Evolutionary conservation across 1,284 basidiomycete genomes (phyloP), one percentile per base, ranked within the genome.

Genomic region (Fomitiporia mediterranea): DNA sequence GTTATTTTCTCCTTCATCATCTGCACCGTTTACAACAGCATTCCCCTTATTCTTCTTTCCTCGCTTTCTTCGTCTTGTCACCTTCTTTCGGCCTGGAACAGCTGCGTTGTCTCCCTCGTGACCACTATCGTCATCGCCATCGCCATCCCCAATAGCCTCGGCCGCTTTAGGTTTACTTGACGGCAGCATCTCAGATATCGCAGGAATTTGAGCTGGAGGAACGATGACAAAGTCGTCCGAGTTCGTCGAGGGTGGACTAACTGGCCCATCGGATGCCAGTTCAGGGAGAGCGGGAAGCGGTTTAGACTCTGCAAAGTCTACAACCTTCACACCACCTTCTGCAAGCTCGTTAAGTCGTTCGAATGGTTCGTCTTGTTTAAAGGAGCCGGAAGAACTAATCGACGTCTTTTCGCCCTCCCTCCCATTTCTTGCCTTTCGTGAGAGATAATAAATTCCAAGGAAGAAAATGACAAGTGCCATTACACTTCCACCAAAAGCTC

Each of bases 71-170:
- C 78, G 66, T 46, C 73, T 69, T 65, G 64, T 50, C 53, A 59
- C 56, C 58, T 73, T 76, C 43, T 70, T 73, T 62, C 76, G 81
- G 17, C 72, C 77, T 0, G 78, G 75, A 0, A 74, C 72, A 7
- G 72, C 73, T 7, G 72, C 72, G 17, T 63, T 68, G 30, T 77
- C 82, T 32, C 73, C 81, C 56, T 86, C 84, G 53, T 74, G 79
- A 49, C 83, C 85, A 52, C 78, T 82, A 2, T 84, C 83, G 7
- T 84, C 83, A 0, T 63, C 74, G 4, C 74, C 76, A 5, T 73
- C 71, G 19, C 66, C 44, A 13, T 46, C 44, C 13, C 30, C 44
- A 15, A 30, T 28, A 13, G 44, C 4, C 17, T 46, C 44, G 4
- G 17, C 8, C 15, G 25, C 1, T 19, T 51, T 51, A n/a, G 13